Conservation (phyloP, 2,329 filamentous ascomycete species). For the Cercospora citrullina region DNA sequence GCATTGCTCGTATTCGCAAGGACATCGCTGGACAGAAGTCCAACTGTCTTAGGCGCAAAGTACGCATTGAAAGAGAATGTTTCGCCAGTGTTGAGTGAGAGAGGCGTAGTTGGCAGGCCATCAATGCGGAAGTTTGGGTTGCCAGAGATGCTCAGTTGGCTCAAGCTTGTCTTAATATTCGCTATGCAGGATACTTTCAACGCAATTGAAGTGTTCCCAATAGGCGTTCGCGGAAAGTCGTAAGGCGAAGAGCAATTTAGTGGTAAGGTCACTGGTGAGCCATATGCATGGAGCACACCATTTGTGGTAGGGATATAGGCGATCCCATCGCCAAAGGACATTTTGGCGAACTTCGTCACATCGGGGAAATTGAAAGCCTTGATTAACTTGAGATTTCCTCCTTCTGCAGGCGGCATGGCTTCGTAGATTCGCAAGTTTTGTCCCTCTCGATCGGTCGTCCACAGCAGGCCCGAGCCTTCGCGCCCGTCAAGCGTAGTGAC, state of each 20-base stretch:
- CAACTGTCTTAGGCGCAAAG: constrained; percentile 11
- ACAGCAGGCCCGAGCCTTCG: constrained; percentile 3
- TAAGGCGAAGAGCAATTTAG: constrained; percentile 14
- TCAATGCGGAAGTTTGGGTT: constrained; percentile 15
- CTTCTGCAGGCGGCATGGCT: constrained; percentile 10
- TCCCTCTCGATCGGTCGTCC: constrained; percentile 15
- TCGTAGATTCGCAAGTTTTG: constrained; percentile 16
- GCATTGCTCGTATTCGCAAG: constrained; percentile 9
- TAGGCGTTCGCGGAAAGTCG: constrained; percentile 8
- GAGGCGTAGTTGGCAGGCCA: constrained; percentile 6
- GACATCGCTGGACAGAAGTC: constrained; percentile 12
- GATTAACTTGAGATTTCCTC: constrained; percentile 4
- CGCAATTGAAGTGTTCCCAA: constrained; percentile 10
- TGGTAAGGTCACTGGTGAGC: constrained; percentile 13
- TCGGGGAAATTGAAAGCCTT: constrained; percentile 10
- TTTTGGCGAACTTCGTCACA: constrained; percentile 11
- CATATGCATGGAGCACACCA: constrained; percentile 13
- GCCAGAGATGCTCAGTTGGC: constrained; percentile 2
- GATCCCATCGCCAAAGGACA: constrained; percentile 7
- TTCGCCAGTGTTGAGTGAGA: not conserved
- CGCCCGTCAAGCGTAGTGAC: constrained; percentile 14
- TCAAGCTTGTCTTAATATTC: constrained; percentile 12
- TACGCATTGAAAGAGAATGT: constrained; percentile 12
- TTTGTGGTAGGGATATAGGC: constrained; percentile 11
- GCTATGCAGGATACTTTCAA: constrained; percentile 7